phyloP scores from a whole-genome alignment of 2,329 filamentous ascomycete genomes.

The Alternaria sp. region DNA sequence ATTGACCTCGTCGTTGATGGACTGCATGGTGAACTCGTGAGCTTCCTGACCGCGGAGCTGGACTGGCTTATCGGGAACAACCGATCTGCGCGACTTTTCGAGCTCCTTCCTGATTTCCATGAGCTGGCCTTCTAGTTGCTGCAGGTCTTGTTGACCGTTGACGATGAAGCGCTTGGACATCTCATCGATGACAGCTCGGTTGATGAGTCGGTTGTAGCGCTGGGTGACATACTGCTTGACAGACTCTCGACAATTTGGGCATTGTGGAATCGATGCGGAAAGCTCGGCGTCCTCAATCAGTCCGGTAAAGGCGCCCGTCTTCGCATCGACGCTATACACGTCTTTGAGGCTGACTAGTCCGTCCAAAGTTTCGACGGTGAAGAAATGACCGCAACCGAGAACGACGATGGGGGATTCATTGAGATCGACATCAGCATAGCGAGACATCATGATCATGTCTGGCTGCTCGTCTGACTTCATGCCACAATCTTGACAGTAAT shows the following conservation, averaged over 20 bases:
- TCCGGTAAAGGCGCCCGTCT: slow-evolving; percentile 24
- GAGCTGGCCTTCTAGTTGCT: slow-evolving; percentile 25
- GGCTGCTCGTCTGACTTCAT: slow-evolving; percentile 24
- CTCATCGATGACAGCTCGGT: slow-evolving; percentile 47
- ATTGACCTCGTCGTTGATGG: slow-evolving; percentile 8
- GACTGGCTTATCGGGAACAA: background rate
- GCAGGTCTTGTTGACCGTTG: slow-evolving; percentile 34
- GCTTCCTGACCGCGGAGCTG: background rate
- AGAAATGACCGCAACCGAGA: slow-evolving; percentile 39
- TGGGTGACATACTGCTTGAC: slow-evolving; percentile 43
- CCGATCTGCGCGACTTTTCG: slow-evolving; percentile 13
- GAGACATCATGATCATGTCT: slow-evolving; percentile 32
- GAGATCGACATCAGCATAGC: slow-evolving; percentile 37
- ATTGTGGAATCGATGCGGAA: slow-evolving; percentile 33
- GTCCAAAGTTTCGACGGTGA: slow-evolving; percentile 39
- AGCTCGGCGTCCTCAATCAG: slow-evolving; percentile 35
- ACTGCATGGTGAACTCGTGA: background rate
- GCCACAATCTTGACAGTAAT: slow-evolving; percentile 32
- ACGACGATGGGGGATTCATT: slow-evolving; percentile 36
- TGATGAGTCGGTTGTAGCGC: slow-evolving; percentile 48
- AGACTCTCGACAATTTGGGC: slow-evolving; percentile 42
- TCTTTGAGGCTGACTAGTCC: slow-evolving; percentile 35
- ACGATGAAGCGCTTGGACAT: slow-evolving; percentile 48
- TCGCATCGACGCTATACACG: slow-evolving; percentile 22
- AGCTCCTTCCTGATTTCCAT: slow-evolving; percentile 22